Evolutionary conservation across 2,329 filamentous ascomycete species (phyloP), one percentile per base, ranked within the genome.

Genomic region (Spiromastix sp.): DNA sequence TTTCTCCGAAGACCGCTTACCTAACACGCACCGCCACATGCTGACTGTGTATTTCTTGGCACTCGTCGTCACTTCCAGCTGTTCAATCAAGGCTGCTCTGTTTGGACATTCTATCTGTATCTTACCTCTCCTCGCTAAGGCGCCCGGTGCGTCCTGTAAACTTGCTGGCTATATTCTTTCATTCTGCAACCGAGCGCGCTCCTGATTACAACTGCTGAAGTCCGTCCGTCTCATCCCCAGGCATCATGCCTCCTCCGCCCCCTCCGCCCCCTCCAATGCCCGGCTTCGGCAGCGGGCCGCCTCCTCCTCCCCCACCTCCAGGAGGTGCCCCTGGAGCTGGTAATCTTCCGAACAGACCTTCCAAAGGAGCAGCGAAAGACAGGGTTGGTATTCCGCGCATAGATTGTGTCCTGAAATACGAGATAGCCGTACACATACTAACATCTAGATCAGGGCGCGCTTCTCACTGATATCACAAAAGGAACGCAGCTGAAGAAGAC

Each of bases 401-500:
- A 20, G 17, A 27, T 21, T 37, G 12, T 7, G 18, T n/a, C 16
- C 29, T 5, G 4, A 20, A 32, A 17, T 13, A 25, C 10, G 6
- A 11, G 17, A 19, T 16, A 8, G 12, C 4, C 7, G 18, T 16
- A 26, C 21, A 33, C 26, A 21, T 11, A 13, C 48, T 54, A 41
- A 51, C 41, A n/a, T 27, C 40, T 18, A 12, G 17, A 30, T 40
- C 49, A 96, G 89, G 81, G 81, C 49, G 87, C 89, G 36, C 71
- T 98, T 22, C 74, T 96, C 29, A 72, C 77, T 52, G 89, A 96
- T 59, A 98, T 98, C 48, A 67, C 69, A 46, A 93, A 93, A 59
- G 91, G 89, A 45, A 71, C 65, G 47, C 66, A 68, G 42, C 70
- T 96, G 40, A 94, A 82, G 62, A 95, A 94, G 60, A 71, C 85